Base-by-base conservation (phyloP, 225 moss, liverwort and hornwort species). In the Anthoceros angustus region DNA sequence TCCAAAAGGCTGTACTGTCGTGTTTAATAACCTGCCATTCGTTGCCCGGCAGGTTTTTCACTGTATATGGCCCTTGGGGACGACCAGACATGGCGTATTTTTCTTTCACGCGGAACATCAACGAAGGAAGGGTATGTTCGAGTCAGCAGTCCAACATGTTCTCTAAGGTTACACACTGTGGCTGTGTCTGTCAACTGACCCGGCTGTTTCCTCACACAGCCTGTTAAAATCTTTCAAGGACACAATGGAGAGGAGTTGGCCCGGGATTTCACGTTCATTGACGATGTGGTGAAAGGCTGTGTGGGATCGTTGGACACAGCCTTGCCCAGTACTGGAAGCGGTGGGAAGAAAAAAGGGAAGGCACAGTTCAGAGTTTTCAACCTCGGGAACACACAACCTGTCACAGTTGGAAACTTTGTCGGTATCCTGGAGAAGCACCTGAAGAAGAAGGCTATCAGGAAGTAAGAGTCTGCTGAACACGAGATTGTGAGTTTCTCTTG, bases 21-120 rank as follows among this genome's bases (percentile, higher is more conserved):
- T n/a, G n/a, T n/a, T n/a, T 32, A 32, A 32, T 1, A 1, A 32
- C 1, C 32, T 32, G 32, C 4, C 1, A 32, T 32, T 1, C 32
- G 32, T 32, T 4, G 1, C 4, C 32, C 32, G 32, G 32, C 55
- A 55, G 55, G 55, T 55, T 55, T 11, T 55, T 55, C 55, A 55
- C 55, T 18, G 55, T 55, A 18, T 55, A 55, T n/a, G 55, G 55
- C 4, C 55, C 55, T 5, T 55, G 55, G 55, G 55, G 55, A 18
- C 18, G 55, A 55, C 55, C 55, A 55, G 55, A 55, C 55, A 55
- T 55, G 55, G 55, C 55, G 7, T 55, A 55, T 23, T 55, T 55
- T n/a, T 55, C 55, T 11, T 55, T 55, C 55, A 55, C 55, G 15
- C 18, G n/a, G 55, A 55, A 55, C 55, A 55, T 55, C 55, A 23